Percentiles rank a stretch among this genome's conserved stretches.
These are phyloP conservation scores for Talaromyces marneffei DNA, from an alignment of 2,329 filamentous ascomycete species.

Conservation along the genomic window DNA sequence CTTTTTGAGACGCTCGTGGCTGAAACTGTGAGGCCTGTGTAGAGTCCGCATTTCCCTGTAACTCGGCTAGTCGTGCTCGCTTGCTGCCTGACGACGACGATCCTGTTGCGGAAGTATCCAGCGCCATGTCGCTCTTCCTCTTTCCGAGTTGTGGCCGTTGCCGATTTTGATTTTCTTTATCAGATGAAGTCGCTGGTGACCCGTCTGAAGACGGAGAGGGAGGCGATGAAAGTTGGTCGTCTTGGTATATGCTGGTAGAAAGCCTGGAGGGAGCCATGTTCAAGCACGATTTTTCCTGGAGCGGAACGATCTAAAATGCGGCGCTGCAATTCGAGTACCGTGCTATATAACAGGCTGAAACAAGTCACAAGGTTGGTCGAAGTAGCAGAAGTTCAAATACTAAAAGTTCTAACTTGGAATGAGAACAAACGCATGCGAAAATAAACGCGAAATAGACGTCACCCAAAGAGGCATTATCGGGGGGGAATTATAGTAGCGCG, in stretches of 20 bases:
- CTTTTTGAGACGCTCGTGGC: slow-evolving; percentile 24
- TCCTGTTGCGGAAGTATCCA: slow-evolving; percentile 31
- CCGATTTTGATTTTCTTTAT: slow-evolving; percentile 44
- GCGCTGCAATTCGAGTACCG: not conserved
- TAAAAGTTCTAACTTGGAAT: not conserved
- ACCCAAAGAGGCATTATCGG: not conserved
- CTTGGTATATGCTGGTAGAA: not conserved
- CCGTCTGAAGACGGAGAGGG: slow-evolving; percentile 9
- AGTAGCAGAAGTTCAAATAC: not conserved
- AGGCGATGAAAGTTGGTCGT: slow-evolving; percentile 6
- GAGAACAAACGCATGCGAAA: not conserved
- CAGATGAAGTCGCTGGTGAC: slow-evolving; percentile 33
- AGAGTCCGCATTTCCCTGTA: slow-evolving; percentile 26
- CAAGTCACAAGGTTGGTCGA: not conserved
- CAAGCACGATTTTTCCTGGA: not conserved
- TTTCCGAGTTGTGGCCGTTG: slow-evolving; percentile 32
- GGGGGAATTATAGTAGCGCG: not conserved
- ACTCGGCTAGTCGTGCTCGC: slow-evolving; percentile 38
- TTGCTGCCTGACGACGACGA: slow-evolving; percentile 35
- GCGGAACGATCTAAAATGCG: slow-evolving; percentile 5
- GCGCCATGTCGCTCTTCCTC: slow-evolving; percentile 38
- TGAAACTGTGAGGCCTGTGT: slow-evolving; percentile 21
- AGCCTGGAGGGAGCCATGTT: slow-evolving; percentile 10
- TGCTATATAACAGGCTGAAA: not conserved
- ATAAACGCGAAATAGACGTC: slow-evolving; percentile 6